Evolutionary conservation across 495 filamentous ascomycete species (phyloP), one percentile per base, ranked within the genome.

Genomic region (Ascodesmis nigricans): DNA sequence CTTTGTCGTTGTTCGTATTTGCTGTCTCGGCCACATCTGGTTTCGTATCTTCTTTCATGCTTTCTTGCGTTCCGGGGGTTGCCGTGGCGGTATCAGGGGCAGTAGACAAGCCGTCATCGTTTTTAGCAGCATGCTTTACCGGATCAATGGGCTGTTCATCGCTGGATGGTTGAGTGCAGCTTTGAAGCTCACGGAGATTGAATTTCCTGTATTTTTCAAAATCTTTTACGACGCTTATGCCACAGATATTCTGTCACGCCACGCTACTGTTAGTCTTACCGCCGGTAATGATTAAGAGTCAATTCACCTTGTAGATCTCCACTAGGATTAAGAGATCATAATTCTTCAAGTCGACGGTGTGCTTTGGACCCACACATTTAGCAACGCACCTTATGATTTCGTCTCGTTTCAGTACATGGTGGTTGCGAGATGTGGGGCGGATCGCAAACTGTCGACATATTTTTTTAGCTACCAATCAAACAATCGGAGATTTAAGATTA

Each of bases 371-470:
- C 16, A 78, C 71, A 8, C 59, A 55, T 21, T 63, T 60, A 2
- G 87, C 87, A 19, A 93, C 64, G 23, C 66, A 68, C 42, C 76
- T 70, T 53, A 99, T 95, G 29, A 95, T 58, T 3, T 53, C 49
- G 38, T 80, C 71, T 28, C 87, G 62, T 41, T 67, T 75, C 39
- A 93, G 63, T 8, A 63, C 66, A 29, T 63, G 70, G 46, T 91
- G 76, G 49, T 80, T 75, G 36, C 90, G 70, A 27, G 83, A 64
- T 3, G 66, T 73, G 22, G 81, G 76, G 5, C 83, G 76, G 39
- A 99, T 93, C 14, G 87, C 87, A 47, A 80, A 97, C 78, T 91
- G 28, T 20, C n/a, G n/a, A n/a, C n/a, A n/a, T n/a, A n/a, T n/a
- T n/a, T n/a, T n/a, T n/a, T n/a, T n/a, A n/a, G n/a, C n/a, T n/a